Percentiles rank a stretch among this genome's conserved stretches.
Evolutionary conservation across 257 asterid species (phyloP).

Genomic region (Buddleja alternifolia): DNA sequence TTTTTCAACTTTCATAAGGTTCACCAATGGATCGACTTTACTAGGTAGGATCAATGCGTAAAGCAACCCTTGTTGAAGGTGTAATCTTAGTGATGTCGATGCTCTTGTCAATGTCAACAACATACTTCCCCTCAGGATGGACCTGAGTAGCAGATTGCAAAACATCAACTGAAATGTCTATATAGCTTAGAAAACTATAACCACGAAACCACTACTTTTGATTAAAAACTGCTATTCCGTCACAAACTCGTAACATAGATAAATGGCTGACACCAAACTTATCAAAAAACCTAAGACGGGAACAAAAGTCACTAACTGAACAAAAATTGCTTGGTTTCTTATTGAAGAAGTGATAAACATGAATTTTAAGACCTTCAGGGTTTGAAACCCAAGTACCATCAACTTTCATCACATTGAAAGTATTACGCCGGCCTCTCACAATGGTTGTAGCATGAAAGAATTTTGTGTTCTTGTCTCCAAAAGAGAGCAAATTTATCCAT

Average conservation of each 20-base stretch:
- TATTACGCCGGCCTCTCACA: no score
- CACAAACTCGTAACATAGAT: neutral
- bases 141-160: conserved; percentile 49
- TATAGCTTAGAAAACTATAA: neutral
- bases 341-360: no score
- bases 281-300: neutral
- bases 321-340: neutral
- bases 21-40: conserved; percentile 64
- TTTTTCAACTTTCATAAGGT: conserved; percentile 70
- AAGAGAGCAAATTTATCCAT: no score
- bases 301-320: neutral
- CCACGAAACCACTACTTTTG: neutral
- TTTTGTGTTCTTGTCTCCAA: no score
- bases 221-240: neutral
- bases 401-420: no score
- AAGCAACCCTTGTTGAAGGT: conserved; percentile 68
- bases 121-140: conserved; percentile 92
- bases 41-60: conserved; percentile 57
- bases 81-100: conserved; percentile 46
- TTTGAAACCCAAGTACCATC: no score
- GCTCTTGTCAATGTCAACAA: conserved; percentile 37
- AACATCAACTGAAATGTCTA: conserved; percentile 10
- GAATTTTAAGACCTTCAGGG: no score
- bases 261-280: conserved; percentile 14
- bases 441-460: no score